Percentiles rank a stretch among this genome's conserved stretches.
Conservation (phyloP, 1,284 basidiomycete species). For the Peniophora sp. region DNA sequence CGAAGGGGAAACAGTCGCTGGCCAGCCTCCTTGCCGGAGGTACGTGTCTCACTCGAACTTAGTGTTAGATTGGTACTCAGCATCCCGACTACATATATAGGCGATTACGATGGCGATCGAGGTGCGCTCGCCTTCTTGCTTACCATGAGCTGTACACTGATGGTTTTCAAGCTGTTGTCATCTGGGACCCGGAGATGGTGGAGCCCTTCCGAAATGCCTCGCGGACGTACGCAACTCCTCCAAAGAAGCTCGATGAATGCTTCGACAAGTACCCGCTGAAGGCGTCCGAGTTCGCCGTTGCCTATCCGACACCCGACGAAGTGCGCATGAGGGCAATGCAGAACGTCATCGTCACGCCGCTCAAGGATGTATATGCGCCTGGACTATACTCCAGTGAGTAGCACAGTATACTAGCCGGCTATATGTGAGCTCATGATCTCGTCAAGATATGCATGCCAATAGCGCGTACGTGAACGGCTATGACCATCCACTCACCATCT, state of each 20-base stretch:
- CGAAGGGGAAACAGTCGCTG: slow-evolving; percentile 26
- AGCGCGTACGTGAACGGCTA: slow-evolving; percentile 46
- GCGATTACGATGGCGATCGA: slow-evolving; percentile 43
- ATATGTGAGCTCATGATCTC: too few relatives aligned
- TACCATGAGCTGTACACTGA: too few relatives aligned
- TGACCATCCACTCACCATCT: slow-evolving; percentile 34
- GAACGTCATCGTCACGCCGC: too few relatives aligned
- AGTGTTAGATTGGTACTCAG: not conserved
- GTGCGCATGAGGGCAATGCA: too few relatives aligned
- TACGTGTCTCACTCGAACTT: slow-evolving; percentile 9
- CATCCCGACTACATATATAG: slow-evolving; percentile 15
- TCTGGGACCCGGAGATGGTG: slow-evolving; percentile 29
- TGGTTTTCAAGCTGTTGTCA: slow-evolving; percentile 22
- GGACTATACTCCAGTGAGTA: too few relatives aligned
- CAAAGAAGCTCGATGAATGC: slow-evolving; percentile 26
- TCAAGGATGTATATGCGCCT: too few relatives aligned
- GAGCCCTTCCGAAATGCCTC: slow-evolving; percentile 24
- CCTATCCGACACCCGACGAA: too few relatives aligned
- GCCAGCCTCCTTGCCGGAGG: slow-evolving; percentile 35
- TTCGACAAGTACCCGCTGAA: slow-evolving; percentile 26
- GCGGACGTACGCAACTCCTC: slow-evolving; percentile 35
- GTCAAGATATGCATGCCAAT: slow-evolving; percentile 35
- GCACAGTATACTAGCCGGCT: too few relatives aligned
- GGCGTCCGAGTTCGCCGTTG: too few relatives aligned
- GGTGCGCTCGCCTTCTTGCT: too few relatives aligned